A percentile compares a stretch with the other conserved stretches of the same genome.
Evolutionary conservation across 139 green algal species (phyloP).

Genomic region (Tetraselmis chui): DNA sequence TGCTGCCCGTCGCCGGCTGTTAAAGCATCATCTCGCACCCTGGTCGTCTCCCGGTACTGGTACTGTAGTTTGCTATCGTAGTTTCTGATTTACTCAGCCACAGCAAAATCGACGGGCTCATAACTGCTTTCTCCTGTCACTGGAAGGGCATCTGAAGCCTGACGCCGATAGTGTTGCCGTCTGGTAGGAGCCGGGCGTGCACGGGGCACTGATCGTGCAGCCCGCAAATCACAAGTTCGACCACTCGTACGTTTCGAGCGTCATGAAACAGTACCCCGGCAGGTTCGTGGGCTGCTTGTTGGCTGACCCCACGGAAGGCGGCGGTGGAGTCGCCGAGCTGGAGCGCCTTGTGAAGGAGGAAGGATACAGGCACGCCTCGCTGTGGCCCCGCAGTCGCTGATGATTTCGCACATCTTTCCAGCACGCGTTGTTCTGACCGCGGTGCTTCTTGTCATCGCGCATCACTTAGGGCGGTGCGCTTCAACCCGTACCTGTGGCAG

Average conservation of each 20-base stretch:
- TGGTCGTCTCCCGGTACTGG: too few relatives aligned
- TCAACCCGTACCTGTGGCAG: slow-evolving; percentile 70
- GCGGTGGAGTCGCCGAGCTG: slow-evolving; percentile 23
- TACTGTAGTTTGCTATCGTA: too few relatives aligned
- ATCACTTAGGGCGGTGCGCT: slow-evolving; percentile 42
- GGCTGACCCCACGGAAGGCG: slow-evolving; percentile 41
- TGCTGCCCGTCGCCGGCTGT: too few relatives aligned
- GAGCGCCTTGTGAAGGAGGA: slow-evolving; percentile 28
- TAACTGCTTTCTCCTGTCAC: too few relatives aligned
- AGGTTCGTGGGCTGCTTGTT: slow-evolving; percentile 53
- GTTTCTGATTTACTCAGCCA: too few relatives aligned
- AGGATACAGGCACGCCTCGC: slow-evolving; percentile 22
- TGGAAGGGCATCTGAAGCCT: too few relatives aligned
- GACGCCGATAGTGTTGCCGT: neutral
- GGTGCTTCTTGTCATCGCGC: too few relatives aligned
- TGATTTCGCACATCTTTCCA: too few relatives aligned
- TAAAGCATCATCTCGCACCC: too few relatives aligned
- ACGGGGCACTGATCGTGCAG: slow-evolving; percentile 51
- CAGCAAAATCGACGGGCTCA: too few relatives aligned
- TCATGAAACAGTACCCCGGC: slow-evolving; percentile 30
- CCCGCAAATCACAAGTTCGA: slow-evolving; percentile 59
- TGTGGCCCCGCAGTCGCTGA: too few relatives aligned
- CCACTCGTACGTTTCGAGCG: slow-evolving; percentile 48
- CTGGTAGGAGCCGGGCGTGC: slow-evolving; percentile 27
- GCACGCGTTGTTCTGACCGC: too few relatives aligned